phyloP scores from a whole-genome alignment of 169 alveolate species.

The Blepharisma undulans region DNA sequence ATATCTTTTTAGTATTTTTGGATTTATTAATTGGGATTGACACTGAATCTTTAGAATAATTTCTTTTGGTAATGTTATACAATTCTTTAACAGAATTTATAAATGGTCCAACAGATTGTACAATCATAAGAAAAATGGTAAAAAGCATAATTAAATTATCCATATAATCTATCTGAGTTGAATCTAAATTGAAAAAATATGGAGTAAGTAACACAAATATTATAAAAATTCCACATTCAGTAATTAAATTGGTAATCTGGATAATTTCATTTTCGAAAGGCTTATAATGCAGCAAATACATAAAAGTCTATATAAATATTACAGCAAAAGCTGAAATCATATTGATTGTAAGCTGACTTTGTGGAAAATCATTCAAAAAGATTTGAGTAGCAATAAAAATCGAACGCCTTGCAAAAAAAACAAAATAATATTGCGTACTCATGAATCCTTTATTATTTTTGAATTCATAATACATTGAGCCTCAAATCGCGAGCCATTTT shows the following conservation, averaged over 20 bases:
- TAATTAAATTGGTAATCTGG: not conserved
- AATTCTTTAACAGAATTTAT: not conserved
- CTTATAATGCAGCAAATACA: not conserved
- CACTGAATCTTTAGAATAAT: not conserved
- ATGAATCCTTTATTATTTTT: not conserved
- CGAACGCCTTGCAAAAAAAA: not conserved
- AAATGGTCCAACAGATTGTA: not conserved
- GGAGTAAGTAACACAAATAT: not conserved
- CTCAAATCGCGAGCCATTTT: not conserved
- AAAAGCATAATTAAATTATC: not conserved
- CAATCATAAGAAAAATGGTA: not conserved
- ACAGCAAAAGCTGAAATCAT: not conserved
- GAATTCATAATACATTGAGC: not conserved
- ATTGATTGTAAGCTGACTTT: not conserved
- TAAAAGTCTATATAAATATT: not conserved
- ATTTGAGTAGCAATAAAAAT: not conserved
- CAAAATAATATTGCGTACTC: not conserved
- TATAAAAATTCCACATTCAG: not conserved
- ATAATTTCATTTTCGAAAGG: not conserved
- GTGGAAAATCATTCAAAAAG: not conserved
- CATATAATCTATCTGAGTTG: not conserved
- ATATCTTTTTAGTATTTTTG: no score
- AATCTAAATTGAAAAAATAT: not conserved
- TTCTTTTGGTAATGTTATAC: not conserved
- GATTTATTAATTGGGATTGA: not conserved